phyloP scores from a whole-genome alignment of 345 rosid genomes.

The Adansonia digitata region DNA sequence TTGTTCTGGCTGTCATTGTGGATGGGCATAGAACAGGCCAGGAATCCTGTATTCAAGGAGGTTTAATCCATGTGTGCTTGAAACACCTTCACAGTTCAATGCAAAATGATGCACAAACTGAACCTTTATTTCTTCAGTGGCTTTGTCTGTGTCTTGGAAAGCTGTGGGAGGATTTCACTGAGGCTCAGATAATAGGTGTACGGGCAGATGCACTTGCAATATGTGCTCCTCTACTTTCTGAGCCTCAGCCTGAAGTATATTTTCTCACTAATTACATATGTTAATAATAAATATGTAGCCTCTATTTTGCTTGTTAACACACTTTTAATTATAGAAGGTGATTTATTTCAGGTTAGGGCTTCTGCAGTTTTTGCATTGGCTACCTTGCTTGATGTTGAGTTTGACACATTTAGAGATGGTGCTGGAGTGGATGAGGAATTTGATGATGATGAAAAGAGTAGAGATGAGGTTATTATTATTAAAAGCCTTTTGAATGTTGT shows the following conservation, averaged over 20 bases:
- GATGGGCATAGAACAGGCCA: constrained; percentile 96
- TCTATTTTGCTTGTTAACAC: neutral
- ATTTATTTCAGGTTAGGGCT: constrained; percentile 85
- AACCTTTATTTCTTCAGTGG: constrained; percentile 93
- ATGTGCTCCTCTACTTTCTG: constrained; percentile 60
- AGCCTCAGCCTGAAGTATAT: constrained; percentile 93
- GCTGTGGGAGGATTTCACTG: constrained; percentile 92
- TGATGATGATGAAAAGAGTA: constrained; percentile 96
- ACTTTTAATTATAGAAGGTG: constrained; percentile 9
- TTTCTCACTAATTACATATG: neutral
- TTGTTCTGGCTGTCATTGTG: constrained; percentile 97
- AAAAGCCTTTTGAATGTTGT: constrained; percentile 71
- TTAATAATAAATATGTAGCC: neutral
- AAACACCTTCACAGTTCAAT: constrained; percentile 68
- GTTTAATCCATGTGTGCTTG: constrained; percentile 78
- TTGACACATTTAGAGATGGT: constrained; percentile 64
- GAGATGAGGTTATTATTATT: constrained; percentile 67
- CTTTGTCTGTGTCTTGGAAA: constrained; percentile 96
- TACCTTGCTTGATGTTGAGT: constrained; percentile 85
- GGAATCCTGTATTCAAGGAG: constrained; percentile 87
- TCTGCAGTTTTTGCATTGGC: constrained; percentile 91
- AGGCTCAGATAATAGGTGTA: constrained; percentile 79
- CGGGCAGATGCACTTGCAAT: constrained; percentile 73
- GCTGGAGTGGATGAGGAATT: constrained; percentile 64
- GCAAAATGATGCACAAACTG: constrained; percentile 64